These are phyloP conservation scores for Agarophyton chilense DNA, from an alignment of 23 red algal species.

Conservation along the genomic window DNA sequence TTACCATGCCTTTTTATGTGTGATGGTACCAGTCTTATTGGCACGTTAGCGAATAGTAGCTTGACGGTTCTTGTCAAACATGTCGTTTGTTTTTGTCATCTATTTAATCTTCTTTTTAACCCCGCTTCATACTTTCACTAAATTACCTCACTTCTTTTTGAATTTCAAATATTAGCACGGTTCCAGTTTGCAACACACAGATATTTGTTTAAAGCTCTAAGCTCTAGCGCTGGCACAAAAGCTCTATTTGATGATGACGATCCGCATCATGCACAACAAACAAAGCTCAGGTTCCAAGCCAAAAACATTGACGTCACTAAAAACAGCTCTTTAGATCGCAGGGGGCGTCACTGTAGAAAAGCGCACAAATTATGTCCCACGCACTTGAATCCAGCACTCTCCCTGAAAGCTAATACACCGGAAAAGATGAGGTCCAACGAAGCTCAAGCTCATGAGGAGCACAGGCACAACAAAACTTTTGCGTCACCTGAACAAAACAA, in stretches of 20 bases:
- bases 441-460: background rate
- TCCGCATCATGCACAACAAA: too few species aligned
- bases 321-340: background rate
- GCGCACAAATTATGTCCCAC: background rate
- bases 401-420: background rate
- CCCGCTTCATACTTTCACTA: background rate
- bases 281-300: too few species aligned
- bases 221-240: background rate
- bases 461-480: background rate
- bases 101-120: background rate
- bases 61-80: background rate
- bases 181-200: background rate
- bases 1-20: too few species aligned
- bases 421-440: background rate
- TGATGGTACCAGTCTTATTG: background rate
- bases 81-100: background rate
- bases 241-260: background rate
- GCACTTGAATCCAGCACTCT: too few species aligned
- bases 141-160: background rate
- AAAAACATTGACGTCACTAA: background rate
- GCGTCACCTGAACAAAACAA: background rate
- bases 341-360: background rate
- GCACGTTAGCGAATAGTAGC: background rate
- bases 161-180: background rate
- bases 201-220: background rate